A percentile compares a stretch with the other conserved stretches of the same genome.
Conservation (phyloP, 441 rosid species). For the Omphalea diandra region DNA sequence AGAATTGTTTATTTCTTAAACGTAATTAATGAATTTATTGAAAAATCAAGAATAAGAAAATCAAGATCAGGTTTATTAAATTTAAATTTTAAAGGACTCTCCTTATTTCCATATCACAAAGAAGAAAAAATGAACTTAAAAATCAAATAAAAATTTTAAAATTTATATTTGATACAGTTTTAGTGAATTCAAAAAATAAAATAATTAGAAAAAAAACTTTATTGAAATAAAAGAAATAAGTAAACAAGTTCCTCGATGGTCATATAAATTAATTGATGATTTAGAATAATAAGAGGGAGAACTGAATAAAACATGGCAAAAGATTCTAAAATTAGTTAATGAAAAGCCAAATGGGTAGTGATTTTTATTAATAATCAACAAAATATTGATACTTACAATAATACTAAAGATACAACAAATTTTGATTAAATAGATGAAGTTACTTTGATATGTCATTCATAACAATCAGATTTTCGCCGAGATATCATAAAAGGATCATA, state of each 20-base stretch:
- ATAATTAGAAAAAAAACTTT: background rate
- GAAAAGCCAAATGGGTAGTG: background rate
- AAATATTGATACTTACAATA: background rate
- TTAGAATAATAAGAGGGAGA: background rate
- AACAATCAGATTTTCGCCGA: slow-evolving; percentile 12
- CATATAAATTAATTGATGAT: slow-evolving; percentile 7
- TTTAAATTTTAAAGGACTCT: too few species aligned
- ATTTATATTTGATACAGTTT: too few species aligned
- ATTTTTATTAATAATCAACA: background rate
- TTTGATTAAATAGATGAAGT: background rate
- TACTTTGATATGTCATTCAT: slow-evolving; percentile 1
- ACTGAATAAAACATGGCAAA: background rate
- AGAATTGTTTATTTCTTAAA: background rate
- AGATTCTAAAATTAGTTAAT: background rate
- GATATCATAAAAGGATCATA: slow-evolving; percentile 1
- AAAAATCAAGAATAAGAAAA: too few species aligned
- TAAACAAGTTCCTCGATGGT: slow-evolving; percentile 8
- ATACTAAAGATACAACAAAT: background rate
- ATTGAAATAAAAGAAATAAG: slow-evolving; percentile 6
- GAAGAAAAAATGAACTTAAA: too few species aligned
- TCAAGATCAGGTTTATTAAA: too few species aligned
- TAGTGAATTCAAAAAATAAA: background rate
- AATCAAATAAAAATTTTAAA: too few species aligned
- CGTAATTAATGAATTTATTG: background rate
- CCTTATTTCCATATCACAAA: too few species aligned